These are phyloP conservation scores for Aspergillus flavus DNA, from an alignment of 2,329 filamentous ascomycete species.

Conservation along the genomic window DNA sequence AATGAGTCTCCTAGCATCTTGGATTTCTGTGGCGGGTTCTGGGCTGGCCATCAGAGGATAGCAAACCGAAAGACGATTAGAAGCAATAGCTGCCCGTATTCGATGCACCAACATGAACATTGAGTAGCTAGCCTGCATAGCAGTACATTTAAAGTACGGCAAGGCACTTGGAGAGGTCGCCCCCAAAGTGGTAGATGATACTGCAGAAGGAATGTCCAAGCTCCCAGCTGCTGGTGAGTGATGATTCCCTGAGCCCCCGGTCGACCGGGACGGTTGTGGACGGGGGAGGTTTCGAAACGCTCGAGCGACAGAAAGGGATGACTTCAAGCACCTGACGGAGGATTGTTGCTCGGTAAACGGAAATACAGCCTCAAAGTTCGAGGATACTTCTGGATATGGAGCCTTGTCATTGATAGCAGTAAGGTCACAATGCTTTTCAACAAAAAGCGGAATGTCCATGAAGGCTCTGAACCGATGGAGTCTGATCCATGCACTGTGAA, in stretches of 20 bases:
- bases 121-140: not conserved
- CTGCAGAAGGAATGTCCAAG: no score
- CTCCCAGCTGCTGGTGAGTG: not conserved
- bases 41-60: not conserved
- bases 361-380: slow-evolving; percentile 9
- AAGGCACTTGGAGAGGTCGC: not conserved
- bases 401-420: slow-evolving; percentile 20
- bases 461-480: slow-evolving; percentile 29
- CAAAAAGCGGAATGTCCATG: slow-evolving; percentile 26
- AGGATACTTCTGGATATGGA: not conserved
- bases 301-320: slow-evolving; percentile 20
- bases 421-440: slow-evolving; percentile 26
- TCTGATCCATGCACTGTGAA: slow-evolving; percentile 19
- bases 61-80: not conserved
- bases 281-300: slow-evolving; percentile 17
- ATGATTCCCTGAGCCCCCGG: not conserved
- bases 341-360: slow-evolving; percentile 29
- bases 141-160: slow-evolving; percentile 10
- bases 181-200: not conserved
- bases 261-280: not conserved
- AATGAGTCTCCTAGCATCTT: not conserved
- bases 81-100: not conserved
- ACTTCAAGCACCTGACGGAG: slow-evolving; percentile 23
- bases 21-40: not conserved
- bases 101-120: not conserved